A percentile compares a stretch with the other conserved stretches of the same genome.
Evolutionary conservation across 257 asterid genomes (phyloP).

Genomic region (Anisodus tanguticus): DNA sequence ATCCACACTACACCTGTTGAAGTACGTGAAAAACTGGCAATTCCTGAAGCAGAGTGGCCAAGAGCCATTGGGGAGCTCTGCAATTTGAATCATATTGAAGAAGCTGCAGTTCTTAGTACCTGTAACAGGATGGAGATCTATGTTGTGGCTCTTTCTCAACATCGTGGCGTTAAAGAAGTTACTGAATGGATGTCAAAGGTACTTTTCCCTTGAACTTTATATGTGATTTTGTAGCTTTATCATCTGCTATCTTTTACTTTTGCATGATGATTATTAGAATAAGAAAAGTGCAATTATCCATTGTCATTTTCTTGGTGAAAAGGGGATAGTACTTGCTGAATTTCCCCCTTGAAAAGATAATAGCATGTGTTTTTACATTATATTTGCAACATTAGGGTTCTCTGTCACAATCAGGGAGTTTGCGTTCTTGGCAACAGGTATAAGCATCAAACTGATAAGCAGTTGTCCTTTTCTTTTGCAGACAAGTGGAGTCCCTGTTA

Average conservation of each 20-base stretch:
- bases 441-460: constrained; percentile 8
- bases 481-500: constrained; percentile 86
- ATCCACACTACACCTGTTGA: constrained; percentile 88
- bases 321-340: neutral
- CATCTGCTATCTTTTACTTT: neutral
- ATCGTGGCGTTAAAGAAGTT: constrained; percentile 94
- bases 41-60: constrained; percentile 97
- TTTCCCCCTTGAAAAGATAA: neutral
- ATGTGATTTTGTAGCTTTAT: constrained; percentile 13
- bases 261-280: neutral
- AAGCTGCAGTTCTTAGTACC: constrained; percentile 96
- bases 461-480: constrained; percentile 42
- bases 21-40: constrained; percentile 89
- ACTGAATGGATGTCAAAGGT: constrained; percentile 99
- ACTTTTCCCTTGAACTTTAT: constrained; percentile 20
- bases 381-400: neutral
- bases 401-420: neutral
- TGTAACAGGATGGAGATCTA: constrained; percentile 96
- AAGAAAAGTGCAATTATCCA: neutral
- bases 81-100: constrained; percentile 87
- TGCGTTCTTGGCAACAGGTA: neutral
- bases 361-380: neutral
- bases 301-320: neutral
- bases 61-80: constrained; percentile 86
- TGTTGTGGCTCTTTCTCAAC: constrained; percentile 90